Base-by-base conservation (phyloP, 805 yeast genomes). In the Yarrowia sp. region DNA sequence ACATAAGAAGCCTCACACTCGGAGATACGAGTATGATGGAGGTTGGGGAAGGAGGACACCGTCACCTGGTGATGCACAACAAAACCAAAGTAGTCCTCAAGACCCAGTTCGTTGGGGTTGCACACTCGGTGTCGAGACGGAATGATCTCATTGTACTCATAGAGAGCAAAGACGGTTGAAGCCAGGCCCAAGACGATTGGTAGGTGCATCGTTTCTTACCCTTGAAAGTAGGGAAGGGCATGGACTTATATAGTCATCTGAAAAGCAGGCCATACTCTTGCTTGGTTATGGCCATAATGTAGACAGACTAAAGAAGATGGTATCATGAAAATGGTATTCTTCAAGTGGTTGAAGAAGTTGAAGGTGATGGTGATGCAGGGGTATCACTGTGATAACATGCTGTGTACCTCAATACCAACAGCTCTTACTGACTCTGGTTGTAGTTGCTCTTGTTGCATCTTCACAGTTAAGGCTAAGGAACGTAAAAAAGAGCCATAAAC, bases 11-110 rank as follows among this genome's bases (percentile, higher is more conserved):
- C 45, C 22, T 41, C 50, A 48, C 69, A 68, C 44, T 61, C 65
- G 15, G 68, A 65, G n/a, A 66, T 47, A 18, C 70, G 65, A n/a
- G 66, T 63, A 45, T 67, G 68, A 18, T 47, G 57, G 22, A 58
- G 14, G n/a, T 33, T 42, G 22, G 50, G 50, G 35, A 32, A 58
- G 5, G 64, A 35, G 0, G 50, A 43, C 1, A 58, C 41, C 0
- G 38, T 22, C 8, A 69, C 42, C 55, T 70, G 71, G 41, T 65
- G 66, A 43, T 70, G 72, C 8, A 70, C 57, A 11, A 68, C 60
- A 44, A 67, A 68, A 13, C 73, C 73, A 13, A 55, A 64, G 53
- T 58, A 70, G 18, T 66, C 67, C n/a, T 44, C 65, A 8, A 65
- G 39, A 10, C 68, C 67, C 8, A 66, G 44, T 17, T 39, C 60